Conservation (phyloP, 2,329 filamentous ascomycete species). For the Paramyrothecium roridum region DNA sequence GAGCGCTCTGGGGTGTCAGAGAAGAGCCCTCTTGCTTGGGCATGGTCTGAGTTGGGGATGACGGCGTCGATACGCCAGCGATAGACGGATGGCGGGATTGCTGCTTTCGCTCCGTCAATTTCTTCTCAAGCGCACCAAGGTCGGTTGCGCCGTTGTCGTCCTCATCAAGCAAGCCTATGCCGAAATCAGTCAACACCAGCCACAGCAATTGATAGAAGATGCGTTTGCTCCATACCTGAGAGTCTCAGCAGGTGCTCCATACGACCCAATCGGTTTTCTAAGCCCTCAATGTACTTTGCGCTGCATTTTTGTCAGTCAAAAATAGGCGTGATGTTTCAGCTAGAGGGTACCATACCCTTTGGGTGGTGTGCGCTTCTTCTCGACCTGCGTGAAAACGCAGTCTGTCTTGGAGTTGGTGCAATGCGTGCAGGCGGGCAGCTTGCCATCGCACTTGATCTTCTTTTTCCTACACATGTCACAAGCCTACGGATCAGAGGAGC, state of each 20-base stretch:
- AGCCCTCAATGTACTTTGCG: constrained; percentile 95
- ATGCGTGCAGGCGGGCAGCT: constrained; percentile 90
- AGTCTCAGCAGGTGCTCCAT: constrained; percentile 91
- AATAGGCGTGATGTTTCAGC: constrained; percentile 22
- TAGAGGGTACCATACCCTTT: constrained; percentile 66
- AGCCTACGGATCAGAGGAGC: constrained; percentile 55
- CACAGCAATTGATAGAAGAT: background rate
- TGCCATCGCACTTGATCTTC: constrained; percentile 98
- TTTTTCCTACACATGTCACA: constrained; percentile 97
- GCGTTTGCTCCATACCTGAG: constrained; percentile 53
- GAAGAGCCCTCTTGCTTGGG: constrained; percentile 38
- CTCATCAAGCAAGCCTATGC: constrained; percentile 71
- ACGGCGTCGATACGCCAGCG: constrained; percentile 39
- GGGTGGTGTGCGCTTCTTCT: constrained; percentile 96
- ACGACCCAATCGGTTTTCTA: constrained; percentile 90
- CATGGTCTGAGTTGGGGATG: constrained; percentile 47
- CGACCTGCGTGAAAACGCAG: constrained; percentile 94
- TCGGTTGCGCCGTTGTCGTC: constrained; percentile 85
- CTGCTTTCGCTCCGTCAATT: constrained; percentile 56
- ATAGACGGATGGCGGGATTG: constrained; percentile 46
- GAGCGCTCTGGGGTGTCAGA: constrained; percentile 50
- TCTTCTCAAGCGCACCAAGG: constrained; percentile 82
- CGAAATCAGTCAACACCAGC: constrained; percentile 6
- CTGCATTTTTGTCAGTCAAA: constrained; percentile 39
- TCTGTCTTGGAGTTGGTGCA: constrained; percentile 98